A percentile compares a stretch with the other conserved stretches of the same genome.
Conservation (phyloP, 2,329 filamentous ascomycete genomes). For the Didymella glomerata region DNA sequence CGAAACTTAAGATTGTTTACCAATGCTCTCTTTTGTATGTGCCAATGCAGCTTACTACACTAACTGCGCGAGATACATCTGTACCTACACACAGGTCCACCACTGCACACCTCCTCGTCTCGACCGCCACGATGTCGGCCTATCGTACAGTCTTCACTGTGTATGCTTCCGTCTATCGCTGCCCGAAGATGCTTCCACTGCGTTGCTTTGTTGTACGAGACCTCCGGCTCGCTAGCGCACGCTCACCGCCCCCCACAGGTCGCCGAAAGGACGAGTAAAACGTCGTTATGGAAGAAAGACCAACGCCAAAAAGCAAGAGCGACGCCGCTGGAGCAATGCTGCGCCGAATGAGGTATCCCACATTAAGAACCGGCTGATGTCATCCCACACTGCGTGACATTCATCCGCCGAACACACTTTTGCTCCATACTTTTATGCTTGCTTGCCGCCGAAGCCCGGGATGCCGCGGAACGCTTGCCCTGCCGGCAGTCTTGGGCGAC, state of each 20-base stretch:
- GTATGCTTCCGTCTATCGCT: conserved; percentile 27
- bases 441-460: conserved; percentile 48
- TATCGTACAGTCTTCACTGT: conserved; percentile 38
- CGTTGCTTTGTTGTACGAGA: conserved; percentile 29
- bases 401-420: conserved; percentile 32
- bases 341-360: conserved; percentile 31
- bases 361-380: conserved; percentile 40
- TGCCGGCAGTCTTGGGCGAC: conserved; percentile 69
- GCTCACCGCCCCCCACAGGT: conserved; percentile 21
- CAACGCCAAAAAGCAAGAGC: conserved; percentile 39
- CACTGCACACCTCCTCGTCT: conserved; percentile 9
- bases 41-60: conserved; percentile 8
- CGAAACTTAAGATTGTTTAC: background rate
- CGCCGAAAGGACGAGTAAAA: conserved; percentile 32
- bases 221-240: conserved; percentile 23
- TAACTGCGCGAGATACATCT: conserved; percentile 1
- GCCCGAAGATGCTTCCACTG: conserved; percentile 23
- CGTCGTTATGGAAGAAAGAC: conserved; percentile 25
- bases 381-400: conserved; percentile 35
- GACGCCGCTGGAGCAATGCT: conserved; percentile 38
- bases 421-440: conserved; percentile 31
- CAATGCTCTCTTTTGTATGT: conserved; percentile 9
- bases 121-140: conserved; percentile 11
- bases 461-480: conserved; percentile 48
- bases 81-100: conserved; percentile 2